These are phyloP conservation scores for Thalassiosira allenii DNA, from an alignment of 352 stramenopile species.

Conservation along the genomic window DNA sequence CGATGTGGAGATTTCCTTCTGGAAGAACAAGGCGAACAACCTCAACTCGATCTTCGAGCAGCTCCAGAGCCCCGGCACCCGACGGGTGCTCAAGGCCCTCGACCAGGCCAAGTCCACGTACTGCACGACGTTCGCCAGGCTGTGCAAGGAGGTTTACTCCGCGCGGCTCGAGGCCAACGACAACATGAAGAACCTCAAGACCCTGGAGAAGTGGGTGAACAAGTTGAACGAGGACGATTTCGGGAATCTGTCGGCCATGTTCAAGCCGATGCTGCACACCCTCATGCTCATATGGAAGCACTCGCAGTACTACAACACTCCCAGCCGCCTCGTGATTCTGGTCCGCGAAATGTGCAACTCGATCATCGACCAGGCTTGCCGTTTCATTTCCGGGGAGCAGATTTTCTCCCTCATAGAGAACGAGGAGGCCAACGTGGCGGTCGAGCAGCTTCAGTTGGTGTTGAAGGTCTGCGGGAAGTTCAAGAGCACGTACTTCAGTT, in stretches of 20 bases:
- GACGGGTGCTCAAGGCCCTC: constrained; percentile 93
- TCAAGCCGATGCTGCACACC: constrained; percentile 99
- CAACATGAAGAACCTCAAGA: constrained; percentile 98
- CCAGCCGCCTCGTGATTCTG: constrained; percentile 94
- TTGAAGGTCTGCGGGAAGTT: constrained; percentile 93
- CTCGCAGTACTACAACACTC: constrained; percentile 98
- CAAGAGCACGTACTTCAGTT: constrained; percentile 98
- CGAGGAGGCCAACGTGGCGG: constrained; percentile 92
- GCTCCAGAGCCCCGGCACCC: constrained; percentile 91
- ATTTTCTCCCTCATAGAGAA: constrained; percentile 97
- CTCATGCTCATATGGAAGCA: constrained; percentile 99
- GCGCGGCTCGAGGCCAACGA: constrained; percentile 97
- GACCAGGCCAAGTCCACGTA: constrained; percentile 97
- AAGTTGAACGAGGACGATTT: constrained; percentile 95
- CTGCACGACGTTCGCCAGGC: constrained; percentile 91
- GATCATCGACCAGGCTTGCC: constrained; percentile 91
- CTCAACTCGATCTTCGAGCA: constrained; percentile 95
- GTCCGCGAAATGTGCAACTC: constrained; percentile 99
- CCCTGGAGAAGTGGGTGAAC: constrained; percentile 96
- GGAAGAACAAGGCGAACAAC: constrained; percentile 96
- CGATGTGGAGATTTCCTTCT: constrained; percentile 97
- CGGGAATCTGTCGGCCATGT: constrained; percentile 89
- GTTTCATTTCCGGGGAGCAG: constrained; percentile 86
- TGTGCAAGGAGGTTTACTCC: constrained; percentile 98
- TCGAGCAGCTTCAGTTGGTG: constrained; percentile 92